Evolutionary conservation across 2,329 filamentous ascomycete genomes (phyloP), one percentile per base, ranked within the genome.

Genomic region (Fusarium sp.): DNA sequence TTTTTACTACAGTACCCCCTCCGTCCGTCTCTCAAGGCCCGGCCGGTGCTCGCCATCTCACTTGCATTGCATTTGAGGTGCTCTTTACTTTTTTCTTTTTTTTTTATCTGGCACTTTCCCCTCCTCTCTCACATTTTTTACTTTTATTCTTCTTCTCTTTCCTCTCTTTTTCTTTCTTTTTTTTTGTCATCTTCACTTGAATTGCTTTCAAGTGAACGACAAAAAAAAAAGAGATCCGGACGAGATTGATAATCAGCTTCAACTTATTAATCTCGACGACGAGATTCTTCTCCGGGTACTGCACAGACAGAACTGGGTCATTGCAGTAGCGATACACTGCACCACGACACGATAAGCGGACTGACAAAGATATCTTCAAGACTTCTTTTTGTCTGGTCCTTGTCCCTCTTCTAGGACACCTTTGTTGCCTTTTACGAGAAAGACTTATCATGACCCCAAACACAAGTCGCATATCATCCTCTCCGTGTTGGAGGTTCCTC

Each of bases 381-480:
- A 28, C 33, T 52, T 66, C 63, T 63, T 50, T 62, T 42, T 41
- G 48, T 54, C 58, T 60, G 62, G 62, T 61, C 66, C 58, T 38
- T 61, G 68, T 63, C 62, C 62, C 47, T 54, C 44, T 65, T 47
- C 59, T 62, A 69, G 63, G 66, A 54, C 50, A 43, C 44, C 35
- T 62, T 42, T 57, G 62, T 68, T 55, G 24, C 31, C 59, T 49
- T 37, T 65, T 60, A 43, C 29, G 23, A 65, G 46, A 70, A 67
- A 72, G 68, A 73, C 69, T 78, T 79, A 81, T 80, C 77, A 81
- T 81, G 80, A 80, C 74, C 78, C 74, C 75, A 70, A 77, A 79
- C 76, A 75, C 72, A 70, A 73, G 69, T 66, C 77, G 77, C 58
- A 75, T 77, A 75, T 76, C 74, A 74, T 76, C 75, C 74, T 81